These are phyloP conservation scores for Chaetomiaceae sp. DNA, from an alignment of 2,329 filamentous ascomycete genomes.

Conservation along the genomic window DNA sequence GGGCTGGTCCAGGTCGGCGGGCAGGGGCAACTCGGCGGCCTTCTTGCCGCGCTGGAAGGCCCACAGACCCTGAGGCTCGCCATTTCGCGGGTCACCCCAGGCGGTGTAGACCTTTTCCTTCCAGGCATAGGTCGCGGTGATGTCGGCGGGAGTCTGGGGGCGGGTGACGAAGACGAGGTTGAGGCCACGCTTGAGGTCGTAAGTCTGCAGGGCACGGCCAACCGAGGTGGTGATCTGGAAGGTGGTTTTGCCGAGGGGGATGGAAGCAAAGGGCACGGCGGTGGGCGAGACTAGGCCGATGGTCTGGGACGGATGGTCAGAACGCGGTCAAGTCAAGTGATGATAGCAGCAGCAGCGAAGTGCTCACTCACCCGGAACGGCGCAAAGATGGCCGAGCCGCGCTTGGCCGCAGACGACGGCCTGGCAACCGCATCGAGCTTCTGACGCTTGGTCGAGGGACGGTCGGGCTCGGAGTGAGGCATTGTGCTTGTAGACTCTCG, in stretches of 20 bases:
- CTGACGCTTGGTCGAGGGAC: conserved; percentile 69
- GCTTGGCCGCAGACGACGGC: conserved; percentile 13
- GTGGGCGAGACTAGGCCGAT: conserved; percentile 91
- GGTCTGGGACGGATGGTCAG: conserved; percentile 50
- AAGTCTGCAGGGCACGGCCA: conserved; percentile 85
- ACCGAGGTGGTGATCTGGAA: conserved; percentile 97
- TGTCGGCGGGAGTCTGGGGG: conserved; percentile 77
- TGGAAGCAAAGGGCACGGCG: conserved; percentile 78
- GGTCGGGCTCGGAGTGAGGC: conserved; percentile 53
- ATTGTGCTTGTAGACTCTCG: too few relatives aligned
- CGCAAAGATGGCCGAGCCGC: conserved; percentile 76
- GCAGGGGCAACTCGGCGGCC: conserved; percentile 65
- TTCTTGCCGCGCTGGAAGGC: conserved; percentile 88
- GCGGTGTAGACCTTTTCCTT: conserved; percentile 84
- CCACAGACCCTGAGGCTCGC: conserved; percentile 67
- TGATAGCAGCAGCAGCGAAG: not conserved
- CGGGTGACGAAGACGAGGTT: conserved; percentile 90
- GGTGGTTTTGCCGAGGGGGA: conserved; percentile 85
- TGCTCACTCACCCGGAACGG: conserved; percentile 87
- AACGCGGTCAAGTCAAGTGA: not conserved
- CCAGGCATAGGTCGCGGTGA: conserved; percentile 84
- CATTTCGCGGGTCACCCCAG: conserved; percentile 61
- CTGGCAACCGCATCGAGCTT: conserved; percentile 47
- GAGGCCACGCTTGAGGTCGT: conserved; percentile 83
- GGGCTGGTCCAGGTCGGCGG: conserved; percentile 59